Evolutionary conservation across 345 rosid genomes (phyloP).

Genomic region (Camelina laxa): DNA sequence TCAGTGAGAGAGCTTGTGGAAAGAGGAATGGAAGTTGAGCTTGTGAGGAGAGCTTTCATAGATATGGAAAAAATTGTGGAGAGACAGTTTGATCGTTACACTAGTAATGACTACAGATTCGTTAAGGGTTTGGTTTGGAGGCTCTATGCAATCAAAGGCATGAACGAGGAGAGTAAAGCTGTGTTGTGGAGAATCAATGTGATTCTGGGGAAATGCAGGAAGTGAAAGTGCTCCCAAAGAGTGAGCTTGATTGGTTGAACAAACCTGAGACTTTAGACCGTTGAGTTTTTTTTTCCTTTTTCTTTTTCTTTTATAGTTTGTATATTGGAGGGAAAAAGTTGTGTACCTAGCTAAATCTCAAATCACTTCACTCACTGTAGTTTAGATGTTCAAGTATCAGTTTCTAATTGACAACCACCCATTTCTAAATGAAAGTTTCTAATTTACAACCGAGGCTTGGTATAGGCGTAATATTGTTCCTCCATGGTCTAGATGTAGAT

Average conservation of each 20-base stretch:
- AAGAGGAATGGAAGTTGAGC: not conserved
- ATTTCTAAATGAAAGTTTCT: too few species aligned
- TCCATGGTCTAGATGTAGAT: too few species aligned
- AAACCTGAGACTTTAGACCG: not conserved
- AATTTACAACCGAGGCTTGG: too few species aligned
- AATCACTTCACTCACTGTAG: too few species aligned
- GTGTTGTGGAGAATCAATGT: slow-evolving; percentile 2
- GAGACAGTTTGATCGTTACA: not conserved
- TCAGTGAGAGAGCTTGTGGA: slow-evolving; percentile 11
- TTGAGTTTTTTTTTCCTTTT: not conserved
- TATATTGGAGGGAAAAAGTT: too few species aligned
- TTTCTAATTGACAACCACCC: too few species aligned
- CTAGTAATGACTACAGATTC: not conserved
- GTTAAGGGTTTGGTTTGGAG: not conserved
- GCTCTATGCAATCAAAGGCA: not conserved
- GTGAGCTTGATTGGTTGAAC: slow-evolving; percentile 15
- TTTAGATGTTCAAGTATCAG: too few species aligned
- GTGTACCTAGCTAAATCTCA: too few species aligned
- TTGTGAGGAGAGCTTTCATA: not conserved
- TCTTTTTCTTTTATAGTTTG: not conserved
- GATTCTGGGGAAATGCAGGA: not conserved
- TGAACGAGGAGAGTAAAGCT: not conserved
- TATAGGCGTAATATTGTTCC: too few species aligned
- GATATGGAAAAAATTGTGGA: not conserved
- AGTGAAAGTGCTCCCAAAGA: not conserved